A percentile compares a stretch with the other conserved stretches of the same genome.
These are phyloP conservation scores for Pythium aphanidermatum DNA, from an alignment of 352 stramenopile genomes.

Conservation along the genomic window DNA sequence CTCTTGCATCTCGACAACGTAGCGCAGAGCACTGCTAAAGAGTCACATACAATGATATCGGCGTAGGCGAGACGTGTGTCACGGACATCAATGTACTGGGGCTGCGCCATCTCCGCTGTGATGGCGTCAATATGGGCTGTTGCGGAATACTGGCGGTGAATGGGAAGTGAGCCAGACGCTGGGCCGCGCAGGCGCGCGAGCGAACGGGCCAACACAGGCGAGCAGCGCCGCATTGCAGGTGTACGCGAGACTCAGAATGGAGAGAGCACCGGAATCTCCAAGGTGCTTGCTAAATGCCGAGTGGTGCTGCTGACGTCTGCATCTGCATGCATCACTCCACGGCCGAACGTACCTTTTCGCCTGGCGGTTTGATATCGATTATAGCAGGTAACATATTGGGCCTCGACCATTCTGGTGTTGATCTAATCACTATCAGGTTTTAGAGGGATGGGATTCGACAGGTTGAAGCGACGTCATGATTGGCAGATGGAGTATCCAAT, in stretches of 20 bases:
- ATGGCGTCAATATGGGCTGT: conserved; percentile 14
- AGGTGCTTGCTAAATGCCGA: neutral
- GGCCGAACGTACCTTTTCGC: too few species aligned
- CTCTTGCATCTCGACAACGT: too few species aligned
- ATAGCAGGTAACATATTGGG: too few species aligned
- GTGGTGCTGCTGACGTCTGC: neutral
- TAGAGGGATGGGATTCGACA: too few species aligned
- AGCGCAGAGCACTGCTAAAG: neutral
- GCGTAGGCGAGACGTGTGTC: conserved; percentile 38
- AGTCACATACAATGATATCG: conserved; percentile 27
- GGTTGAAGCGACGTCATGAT: too few species aligned
- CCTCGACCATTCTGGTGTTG: too few species aligned
- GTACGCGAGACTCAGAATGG: neutral
- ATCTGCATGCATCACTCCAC: too few species aligned
- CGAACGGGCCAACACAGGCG: conserved; percentile 9
- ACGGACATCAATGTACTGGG: conserved; percentile 13
- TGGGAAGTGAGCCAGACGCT: too few species aligned
- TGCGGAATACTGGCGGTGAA: too few species aligned
- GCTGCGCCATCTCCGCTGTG: conserved; percentile 5
- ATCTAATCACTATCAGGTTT: too few species aligned
- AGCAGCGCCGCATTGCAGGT: conserved; percentile 12
- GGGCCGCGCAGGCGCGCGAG: conserved; percentile 1
- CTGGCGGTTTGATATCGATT: too few species aligned
- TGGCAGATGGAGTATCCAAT: too few species aligned
- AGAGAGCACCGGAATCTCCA: neutral